Evolutionary conservation across 179 eudicot species (phyloP).

Genomic region (Silene coronaria): DNA sequence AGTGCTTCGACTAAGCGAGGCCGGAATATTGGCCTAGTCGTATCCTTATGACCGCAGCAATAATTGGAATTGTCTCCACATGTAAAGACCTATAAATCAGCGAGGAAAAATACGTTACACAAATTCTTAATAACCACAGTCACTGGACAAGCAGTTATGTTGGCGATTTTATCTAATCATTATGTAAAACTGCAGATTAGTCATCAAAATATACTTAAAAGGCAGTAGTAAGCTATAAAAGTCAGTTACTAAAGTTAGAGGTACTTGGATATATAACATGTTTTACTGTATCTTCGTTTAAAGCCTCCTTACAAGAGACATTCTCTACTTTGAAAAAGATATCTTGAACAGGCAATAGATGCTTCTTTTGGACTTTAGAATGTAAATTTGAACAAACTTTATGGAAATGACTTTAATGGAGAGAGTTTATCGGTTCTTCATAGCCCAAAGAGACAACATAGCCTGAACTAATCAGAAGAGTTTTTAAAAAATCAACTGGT

Average conservation of each 20-base stretch:
- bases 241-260: too few relatives aligned
- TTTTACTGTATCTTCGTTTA: too few relatives aligned
- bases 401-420: too few relatives aligned
- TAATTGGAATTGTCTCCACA: slow-evolving; percentile 94
- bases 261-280: too few relatives aligned
- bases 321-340: background rate
- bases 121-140: background rate
- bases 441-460: background rate
- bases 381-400: too few relatives aligned
- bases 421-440: background rate
- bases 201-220: too few relatives aligned
- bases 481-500: background rate
- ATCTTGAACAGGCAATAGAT: background rate
- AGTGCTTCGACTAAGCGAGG: slow-evolving; percentile 82
- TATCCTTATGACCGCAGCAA: slow-evolving; percentile 86
- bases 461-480: background rate
- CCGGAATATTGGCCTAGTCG: slow-evolving; percentile 69
- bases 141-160: background rate
- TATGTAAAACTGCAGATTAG: too few relatives aligned
- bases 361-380: too few relatives aligned
- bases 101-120: slow-evolving; percentile 1
- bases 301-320: too few relatives aligned
- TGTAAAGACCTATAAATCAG: slow-evolving; percentile 68
- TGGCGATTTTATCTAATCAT: background rate
- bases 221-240: too few relatives aligned